These are phyloP conservation scores for Gastrolobium villosum DNA, from an alignment of 306 rosid genomes.

Conservation along the genomic window DNA sequence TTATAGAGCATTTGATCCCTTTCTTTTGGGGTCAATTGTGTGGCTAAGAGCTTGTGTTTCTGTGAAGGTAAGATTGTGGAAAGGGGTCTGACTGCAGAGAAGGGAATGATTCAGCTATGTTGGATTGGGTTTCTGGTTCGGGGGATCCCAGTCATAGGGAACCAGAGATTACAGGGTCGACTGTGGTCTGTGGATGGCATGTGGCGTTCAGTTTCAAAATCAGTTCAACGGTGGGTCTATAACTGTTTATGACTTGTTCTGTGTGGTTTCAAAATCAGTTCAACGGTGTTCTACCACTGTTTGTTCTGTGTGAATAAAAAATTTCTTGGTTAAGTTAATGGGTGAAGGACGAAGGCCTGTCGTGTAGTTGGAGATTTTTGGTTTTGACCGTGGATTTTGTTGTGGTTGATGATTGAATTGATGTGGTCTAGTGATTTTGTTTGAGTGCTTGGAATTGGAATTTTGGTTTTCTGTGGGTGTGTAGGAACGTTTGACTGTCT, in stretches of 20 bases:
- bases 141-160: neutral
- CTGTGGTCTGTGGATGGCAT: neutral
- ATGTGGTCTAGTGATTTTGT: neutral
- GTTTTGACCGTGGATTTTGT: neutral
- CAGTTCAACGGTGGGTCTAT: neutral
- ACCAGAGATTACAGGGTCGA: neutral
- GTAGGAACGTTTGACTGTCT: constrained; percentile 1
- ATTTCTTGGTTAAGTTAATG: neutral
- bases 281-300: too few species aligned
- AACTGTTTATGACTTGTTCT: neutral
- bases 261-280: neutral
- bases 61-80: neutral
- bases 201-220: neutral
- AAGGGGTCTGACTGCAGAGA: neutral
- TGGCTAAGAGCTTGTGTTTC: neutral
- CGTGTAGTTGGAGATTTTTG: neutral
- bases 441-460: neutral
- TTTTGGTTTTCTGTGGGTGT: neutral
- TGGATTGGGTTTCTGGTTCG: neutral
- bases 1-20: neutral
- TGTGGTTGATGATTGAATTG: neutral
- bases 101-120: neutral
- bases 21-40: neutral
- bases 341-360: neutral
- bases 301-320: neutral